Evolutionary conservation across 768 basidiomycete genomes (phyloP), one percentile per base, ranked within the genome.

Genomic region (Lactifluus pinguis): DNA sequence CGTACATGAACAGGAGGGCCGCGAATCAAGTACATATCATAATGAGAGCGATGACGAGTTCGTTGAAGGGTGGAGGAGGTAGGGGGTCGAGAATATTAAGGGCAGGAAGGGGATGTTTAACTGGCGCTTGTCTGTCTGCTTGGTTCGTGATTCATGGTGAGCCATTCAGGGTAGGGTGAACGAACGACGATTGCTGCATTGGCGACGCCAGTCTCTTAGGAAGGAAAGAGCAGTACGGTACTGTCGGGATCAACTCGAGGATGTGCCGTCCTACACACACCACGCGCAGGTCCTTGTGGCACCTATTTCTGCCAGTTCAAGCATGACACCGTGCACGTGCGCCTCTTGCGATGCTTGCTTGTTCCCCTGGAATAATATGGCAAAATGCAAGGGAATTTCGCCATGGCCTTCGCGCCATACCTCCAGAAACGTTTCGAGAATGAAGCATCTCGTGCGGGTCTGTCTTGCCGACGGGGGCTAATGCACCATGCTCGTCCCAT

Each of bases 251-350:
- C 21, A 92, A 80, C 72, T 90, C 87, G 65, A 88, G 87, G 25
- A 89, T 86, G 62, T 85, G 83, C 64, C 89, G 88, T 6, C 82
- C 82, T 15, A 86, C 75, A 15, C 17, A 86, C 75, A 15, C 83
- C 80, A 1, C 63, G 58, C 30, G 42, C 55, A 7, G 77, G 61
- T 2, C 72, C 68, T 50, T 70, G 62, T 2, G 75, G 67, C 8
- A 66, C 56, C 39, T 77, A 25, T 76, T 1, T 73, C 68, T 2
- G 81, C 2, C 25, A 25, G 25, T 25, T 25, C 77, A 49, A 85
- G 85, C 86, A 92, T 92, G 30, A 93, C 91, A 7, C 85, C 89
- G 64, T 95, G 93, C 15, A 95, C 86, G 36, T 86, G 83, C 3
- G 91, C 84, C 64, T 95, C 92, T 67, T 89, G 87, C 38, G 78